phyloP scores from a whole-genome alignment of 805 yeast genomes.

The Spathaspora passalidarum region DNA sequence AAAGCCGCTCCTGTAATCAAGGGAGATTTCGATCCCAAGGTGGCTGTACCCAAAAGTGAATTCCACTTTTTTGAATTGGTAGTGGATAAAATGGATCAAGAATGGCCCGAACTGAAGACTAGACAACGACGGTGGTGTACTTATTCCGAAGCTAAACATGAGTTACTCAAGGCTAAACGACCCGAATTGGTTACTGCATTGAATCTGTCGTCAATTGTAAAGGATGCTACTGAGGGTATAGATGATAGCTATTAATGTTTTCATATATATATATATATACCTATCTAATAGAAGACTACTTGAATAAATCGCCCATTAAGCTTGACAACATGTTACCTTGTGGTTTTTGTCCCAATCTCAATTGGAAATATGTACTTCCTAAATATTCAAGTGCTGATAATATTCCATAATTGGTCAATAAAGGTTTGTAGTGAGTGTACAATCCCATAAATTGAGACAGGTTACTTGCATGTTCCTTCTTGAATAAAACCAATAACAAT shows the following conservation, averaged over 20 bases:
- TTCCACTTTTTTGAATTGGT: constrained; percentile 83
- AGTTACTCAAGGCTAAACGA: constrained; percentile 53
- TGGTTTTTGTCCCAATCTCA: constrained; percentile 41
- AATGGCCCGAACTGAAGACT: constrained; percentile 71
- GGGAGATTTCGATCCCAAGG: constrained; percentile 30
- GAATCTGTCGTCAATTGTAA: constrained; percentile 49
- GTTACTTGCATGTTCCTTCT: constrained; percentile 44
- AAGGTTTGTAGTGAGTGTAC: constrained; percentile 45
- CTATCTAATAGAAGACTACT: constrained; percentile 9
- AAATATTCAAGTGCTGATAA: constrained; percentile 48
- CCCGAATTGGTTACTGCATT: constrained; percentile 68
- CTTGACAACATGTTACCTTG: constrained; percentile 46
- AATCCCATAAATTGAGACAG: constrained; percentile 48
- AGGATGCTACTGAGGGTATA: constrained; percentile 21
- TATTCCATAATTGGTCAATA: constrained; percentile 33
- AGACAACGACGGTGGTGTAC: constrained; percentile 77
- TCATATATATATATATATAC: background rate
- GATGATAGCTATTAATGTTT: constrained; percentile 10
- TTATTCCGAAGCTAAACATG: constrained; percentile 62
- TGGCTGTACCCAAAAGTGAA: constrained; percentile 70
- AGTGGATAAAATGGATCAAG: constrained; percentile 50
- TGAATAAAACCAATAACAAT: constrained; percentile 56
- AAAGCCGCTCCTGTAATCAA: constrained; percentile 36
- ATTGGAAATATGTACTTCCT: constrained; percentile 62
- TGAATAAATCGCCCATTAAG: constrained; percentile 62